phyloP scores from a whole-genome alignment of 1,284 basidiomycete genomes.

The Meira nashicola region DNA sequence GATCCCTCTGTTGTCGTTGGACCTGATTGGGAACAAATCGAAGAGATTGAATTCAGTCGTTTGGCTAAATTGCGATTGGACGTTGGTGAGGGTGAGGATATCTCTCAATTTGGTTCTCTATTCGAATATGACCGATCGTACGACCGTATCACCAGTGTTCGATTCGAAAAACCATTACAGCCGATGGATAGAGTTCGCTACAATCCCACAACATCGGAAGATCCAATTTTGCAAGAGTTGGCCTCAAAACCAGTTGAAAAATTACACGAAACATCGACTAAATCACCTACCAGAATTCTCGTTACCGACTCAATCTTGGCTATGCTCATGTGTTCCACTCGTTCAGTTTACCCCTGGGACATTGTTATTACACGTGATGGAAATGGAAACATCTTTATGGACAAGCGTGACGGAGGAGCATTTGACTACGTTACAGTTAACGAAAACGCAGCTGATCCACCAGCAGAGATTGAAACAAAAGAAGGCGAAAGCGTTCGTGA shows the following conservation, averaged over 20 bases:
- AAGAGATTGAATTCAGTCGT: constrained; percentile 95
- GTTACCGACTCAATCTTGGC: constrained; percentile 93
- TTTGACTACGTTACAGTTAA: constrained; percentile 97
- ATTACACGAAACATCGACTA: constrained; percentile 1
- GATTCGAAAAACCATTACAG: constrained; percentile 83
- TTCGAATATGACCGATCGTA: constrained; percentile 92
- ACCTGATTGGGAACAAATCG: constrained; percentile 84
- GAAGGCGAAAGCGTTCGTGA: constrained; percentile 28
- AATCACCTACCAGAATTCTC: constrained; percentile 65
- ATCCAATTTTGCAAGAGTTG: constrained; percentile 61
- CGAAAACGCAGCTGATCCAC: constrained; percentile 95
- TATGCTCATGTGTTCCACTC: constrained; percentile 89
- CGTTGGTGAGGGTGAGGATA: constrained; percentile 57
- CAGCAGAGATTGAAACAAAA: constrained; percentile 58
- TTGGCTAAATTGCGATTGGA: constrained; percentile 85
- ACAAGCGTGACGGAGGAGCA: constrained; percentile 88
- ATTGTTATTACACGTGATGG: constrained; percentile 83
- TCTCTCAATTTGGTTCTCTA: constrained; percentile 74
- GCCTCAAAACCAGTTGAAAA: constrained; percentile 16
- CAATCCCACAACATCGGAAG: constrained; percentile 94
- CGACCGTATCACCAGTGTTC: constrained; percentile 84
- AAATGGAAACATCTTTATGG: constrained; percentile 88
- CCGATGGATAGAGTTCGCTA: constrained; percentile 92
- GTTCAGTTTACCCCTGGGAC: constrained; percentile 98
- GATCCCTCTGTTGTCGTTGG: constrained; percentile 92